Percentiles rank a stretch among this genome's conserved stretches.
Conservation (phyloP, 306 rosid genomes). For the Prinsepia uniflora region DNA sequence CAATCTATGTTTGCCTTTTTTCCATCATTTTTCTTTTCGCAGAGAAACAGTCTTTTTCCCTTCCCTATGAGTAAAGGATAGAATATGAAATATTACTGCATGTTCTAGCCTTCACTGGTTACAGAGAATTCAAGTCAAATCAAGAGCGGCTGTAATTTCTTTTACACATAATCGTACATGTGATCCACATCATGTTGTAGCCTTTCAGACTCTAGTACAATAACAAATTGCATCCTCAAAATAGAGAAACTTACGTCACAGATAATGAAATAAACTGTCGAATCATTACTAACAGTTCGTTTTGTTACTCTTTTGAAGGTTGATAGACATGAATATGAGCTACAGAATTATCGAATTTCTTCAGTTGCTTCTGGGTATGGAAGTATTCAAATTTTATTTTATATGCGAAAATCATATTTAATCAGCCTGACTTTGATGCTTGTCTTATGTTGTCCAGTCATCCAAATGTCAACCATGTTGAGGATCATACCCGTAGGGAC, state of each 20-base stretch:
- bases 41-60: not conserved
- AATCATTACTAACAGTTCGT: not conserved
- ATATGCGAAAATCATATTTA: not conserved
- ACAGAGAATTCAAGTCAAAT: not conserved
- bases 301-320: conserved; percentile 24
- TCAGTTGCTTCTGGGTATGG: conserved; percentile 24
- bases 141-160: not conserved
- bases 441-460: conserved; percentile 17
- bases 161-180: not conserved
- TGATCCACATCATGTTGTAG: not conserved
- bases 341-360: conserved; percentile 8
- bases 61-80: not conserved
- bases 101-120: not conserved
- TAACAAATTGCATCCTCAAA: not conserved
- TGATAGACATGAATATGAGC: conserved; percentile 26
- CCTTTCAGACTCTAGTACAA: not conserved
- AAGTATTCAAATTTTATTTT: not conserved
- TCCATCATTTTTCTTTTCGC: not conserved
- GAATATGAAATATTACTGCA: not conserved
- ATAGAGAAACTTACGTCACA: not conserved
- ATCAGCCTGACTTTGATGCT: not conserved
- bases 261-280: not conserved
- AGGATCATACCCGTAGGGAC: conserved; percentile 27
- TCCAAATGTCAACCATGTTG: conserved; percentile 16
- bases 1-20: not conserved